These are phyloP conservation scores for Leccinum solheimii DNA, from an alignment of 1,284 basidiomycete species.

Conservation along the genomic window DNA sequence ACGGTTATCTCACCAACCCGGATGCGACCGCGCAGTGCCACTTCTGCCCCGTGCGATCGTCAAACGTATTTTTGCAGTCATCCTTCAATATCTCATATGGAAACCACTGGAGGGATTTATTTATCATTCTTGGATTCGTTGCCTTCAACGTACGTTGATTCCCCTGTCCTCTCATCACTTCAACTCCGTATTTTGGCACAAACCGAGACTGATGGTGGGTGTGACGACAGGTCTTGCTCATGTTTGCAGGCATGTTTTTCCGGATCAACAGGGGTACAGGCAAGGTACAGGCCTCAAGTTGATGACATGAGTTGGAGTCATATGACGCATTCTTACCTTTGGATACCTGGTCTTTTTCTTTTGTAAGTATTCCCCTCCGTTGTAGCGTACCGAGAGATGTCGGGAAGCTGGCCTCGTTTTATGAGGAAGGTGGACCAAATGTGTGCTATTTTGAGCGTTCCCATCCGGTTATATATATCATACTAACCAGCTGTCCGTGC, in stretches of 20 bases:
- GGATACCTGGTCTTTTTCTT: neutral
- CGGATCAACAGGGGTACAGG: constrained; percentile 23
- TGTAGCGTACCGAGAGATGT: neutral
- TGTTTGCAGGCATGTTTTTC: constrained; percentile 37
- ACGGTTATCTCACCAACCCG: constrained; percentile 69
- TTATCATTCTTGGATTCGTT: constrained; percentile 42
- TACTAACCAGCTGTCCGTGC: neutral
- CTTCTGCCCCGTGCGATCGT: constrained; percentile 51
- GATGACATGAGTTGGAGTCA: neutral
- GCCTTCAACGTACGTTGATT: constrained; percentile 44
- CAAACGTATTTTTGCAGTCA: constrained; percentile 43
- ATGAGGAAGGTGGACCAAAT: neutral
- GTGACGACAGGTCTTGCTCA: constrained; percentile 28
- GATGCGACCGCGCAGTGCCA: constrained; percentile 51
- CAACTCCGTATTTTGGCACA: neutral
- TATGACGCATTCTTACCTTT: neutral
- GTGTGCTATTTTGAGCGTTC: neutral
- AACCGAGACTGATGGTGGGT: neutral
- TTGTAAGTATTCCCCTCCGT: neutral
- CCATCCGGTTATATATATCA: neutral
- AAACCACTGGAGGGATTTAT: constrained; percentile 50
- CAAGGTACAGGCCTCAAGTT: neutral
- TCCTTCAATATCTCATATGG: constrained; percentile 49
- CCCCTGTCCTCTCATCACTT: neutral
- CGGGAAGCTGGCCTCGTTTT: neutral